These are phyloP conservation scores for Fusarium anthophilum DNA, from an alignment of 2,329 filamentous ascomycete genomes.

Conservation along the genomic window DNA sequence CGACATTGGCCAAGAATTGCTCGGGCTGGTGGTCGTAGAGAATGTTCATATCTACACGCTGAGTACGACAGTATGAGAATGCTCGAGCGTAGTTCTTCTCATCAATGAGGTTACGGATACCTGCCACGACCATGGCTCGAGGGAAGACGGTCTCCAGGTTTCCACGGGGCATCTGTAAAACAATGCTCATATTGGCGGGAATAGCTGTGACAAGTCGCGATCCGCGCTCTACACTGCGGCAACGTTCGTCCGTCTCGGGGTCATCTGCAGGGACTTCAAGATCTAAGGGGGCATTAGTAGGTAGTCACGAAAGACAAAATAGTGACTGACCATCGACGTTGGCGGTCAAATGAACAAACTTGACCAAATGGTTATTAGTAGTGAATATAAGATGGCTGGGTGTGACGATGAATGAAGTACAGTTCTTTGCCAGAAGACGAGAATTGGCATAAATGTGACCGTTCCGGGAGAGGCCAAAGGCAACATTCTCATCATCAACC, in stretches of 20 bases:
- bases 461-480: conserved; percentile 74
- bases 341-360: conserved; percentile 84
- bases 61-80: conserved; percentile 87
- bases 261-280: conserved; percentile 88
- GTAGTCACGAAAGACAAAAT: background rate
- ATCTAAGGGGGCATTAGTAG: conserved; percentile 58
- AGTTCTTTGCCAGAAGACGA: conserved; percentile 80
- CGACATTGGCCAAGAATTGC: conserved; percentile 82
- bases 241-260: conserved; percentile 90
- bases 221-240: conserved; percentile 89
- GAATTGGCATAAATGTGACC: conserved; percentile 84
- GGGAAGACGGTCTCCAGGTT: conserved; percentile 97
- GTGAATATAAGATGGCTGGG: conserved; percentile 88
- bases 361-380: conserved; percentile 90
- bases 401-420: conserved; percentile 89
- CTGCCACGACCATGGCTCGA: conserved; percentile 89
- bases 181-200: conserved; percentile 84
- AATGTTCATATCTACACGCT: conserved; percentile 98
- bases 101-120: conserved; percentile 84
- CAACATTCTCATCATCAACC: conserved; percentile 54
- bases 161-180: conserved; percentile 94
- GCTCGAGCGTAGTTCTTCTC: conserved; percentile 83
- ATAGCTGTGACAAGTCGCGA: conserved; percentile 88
- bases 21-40: conserved; percentile 91
- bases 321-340: conserved; percentile 66